Evolutionary conservation across 345 rosid species (phyloP).

Genomic region (Salix brachista): DNA sequence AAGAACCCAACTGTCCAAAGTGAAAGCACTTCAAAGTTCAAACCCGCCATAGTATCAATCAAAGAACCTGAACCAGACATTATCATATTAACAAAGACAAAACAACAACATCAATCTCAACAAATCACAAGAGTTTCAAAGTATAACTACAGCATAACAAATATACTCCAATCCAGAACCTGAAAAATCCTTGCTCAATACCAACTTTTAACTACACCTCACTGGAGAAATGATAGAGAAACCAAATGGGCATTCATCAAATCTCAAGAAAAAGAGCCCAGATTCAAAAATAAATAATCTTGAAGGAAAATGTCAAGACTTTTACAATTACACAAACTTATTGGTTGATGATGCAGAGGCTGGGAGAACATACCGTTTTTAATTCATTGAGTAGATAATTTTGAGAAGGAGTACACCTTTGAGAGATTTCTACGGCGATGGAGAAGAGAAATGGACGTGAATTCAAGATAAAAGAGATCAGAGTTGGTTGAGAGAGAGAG

Average conservation of each 20-base stretch:
- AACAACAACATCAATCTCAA: constrained; percentile 5
- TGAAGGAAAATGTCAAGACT: background rate
- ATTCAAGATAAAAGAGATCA: background rate
- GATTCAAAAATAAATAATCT: constrained; percentile 6
- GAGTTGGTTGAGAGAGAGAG: background rate
- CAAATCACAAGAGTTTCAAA: constrained; percentile 6
- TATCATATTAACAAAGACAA: constrained; percentile 3
- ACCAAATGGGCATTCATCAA: constrained; percentile 9
- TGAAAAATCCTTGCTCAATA: background rate
- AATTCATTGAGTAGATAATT: background rate
- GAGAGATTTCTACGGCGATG: background rate
- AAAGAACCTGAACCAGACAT: constrained; percentile 5
- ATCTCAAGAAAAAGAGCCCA: constrained; percentile 6
- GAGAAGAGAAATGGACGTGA: background rate
- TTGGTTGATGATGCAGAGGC: background rate
- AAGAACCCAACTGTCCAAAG: constrained; percentile 8
- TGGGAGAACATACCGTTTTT: constrained; percentile 5
- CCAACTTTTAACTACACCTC: background rate
- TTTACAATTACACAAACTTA: background rate
- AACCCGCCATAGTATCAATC: constrained; percentile 13
- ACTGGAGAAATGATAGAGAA: background rate
- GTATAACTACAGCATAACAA: background rate
- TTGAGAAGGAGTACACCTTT: background rate
- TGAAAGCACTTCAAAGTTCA: constrained; percentile 3
- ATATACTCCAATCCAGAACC: background rate